A percentile compares a stretch with the other conserved stretches of the same genome.
Evolutionary conservation across 208 protist genomes (phyloP).

Genomic region (Trypanosoma avium): DNA sequence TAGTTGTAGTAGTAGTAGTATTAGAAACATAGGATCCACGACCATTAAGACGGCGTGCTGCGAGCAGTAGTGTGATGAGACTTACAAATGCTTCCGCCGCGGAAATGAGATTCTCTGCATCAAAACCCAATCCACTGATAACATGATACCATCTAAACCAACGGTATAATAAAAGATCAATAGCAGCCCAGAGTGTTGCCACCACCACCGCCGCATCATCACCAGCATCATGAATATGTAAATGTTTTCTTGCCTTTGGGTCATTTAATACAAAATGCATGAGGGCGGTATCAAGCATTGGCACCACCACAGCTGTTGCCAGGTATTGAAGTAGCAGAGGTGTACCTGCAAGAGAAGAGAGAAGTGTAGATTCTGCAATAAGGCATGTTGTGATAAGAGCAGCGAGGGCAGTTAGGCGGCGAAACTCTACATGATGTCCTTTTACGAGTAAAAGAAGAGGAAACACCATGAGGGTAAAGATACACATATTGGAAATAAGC

Average conservation of each 20-base stretch:
- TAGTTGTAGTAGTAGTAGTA: slow-evolving; percentile 6
- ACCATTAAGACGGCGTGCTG: slow-evolving; percentile 43
- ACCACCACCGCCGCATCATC: slow-evolving; percentile 43
- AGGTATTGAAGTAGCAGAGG: slow-evolving; percentile 11
- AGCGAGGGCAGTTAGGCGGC: slow-evolving; percentile 35
- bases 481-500: slow-evolving; percentile 59
- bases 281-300: slow-evolving; percentile 45
- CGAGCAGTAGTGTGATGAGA: slow-evolving; percentile 44
- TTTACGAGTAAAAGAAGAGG: slow-evolving; percentile 59
- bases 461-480: slow-evolving; percentile 76
- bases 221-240: slow-evolving; percentile 45
- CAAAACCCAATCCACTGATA: slow-evolving; percentile 57
- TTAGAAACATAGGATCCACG: slow-evolving; percentile 10
- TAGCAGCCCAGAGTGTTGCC: slow-evolving; percentile 54
- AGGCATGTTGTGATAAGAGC: slow-evolving; percentile 42
- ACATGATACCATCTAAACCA: slow-evolving; percentile 77
- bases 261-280: slow-evolving; percentile 60
- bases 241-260: slow-evolving; percentile 43
- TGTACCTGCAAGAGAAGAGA: slow-evolving; percentile 19
- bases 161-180: slow-evolving; percentile 56
- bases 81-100: slow-evolving; percentile 51
- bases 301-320: slow-evolving; percentile 35
- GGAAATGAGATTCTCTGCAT: slow-evolving; percentile 38
- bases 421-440: slow-evolving; percentile 57
- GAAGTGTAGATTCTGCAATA: slow-evolving; percentile 56